phyloP scores from a whole-genome alignment of 768 basidiomycete genomes.

The Clathrus columnatus region DNA sequence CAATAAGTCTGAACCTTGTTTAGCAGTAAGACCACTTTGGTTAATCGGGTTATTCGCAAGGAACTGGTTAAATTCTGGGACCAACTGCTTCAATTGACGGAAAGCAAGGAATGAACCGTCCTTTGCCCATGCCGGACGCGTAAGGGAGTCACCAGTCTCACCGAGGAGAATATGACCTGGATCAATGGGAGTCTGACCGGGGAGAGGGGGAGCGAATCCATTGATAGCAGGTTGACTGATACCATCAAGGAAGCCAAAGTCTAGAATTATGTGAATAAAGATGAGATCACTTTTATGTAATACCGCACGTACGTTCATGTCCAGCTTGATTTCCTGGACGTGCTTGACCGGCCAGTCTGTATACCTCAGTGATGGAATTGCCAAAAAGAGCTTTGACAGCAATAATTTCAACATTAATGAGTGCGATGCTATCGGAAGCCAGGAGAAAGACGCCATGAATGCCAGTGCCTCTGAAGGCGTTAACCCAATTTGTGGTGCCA shows the following conservation, averaged over 20 bases:
- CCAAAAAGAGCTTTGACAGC: conserved; percentile 25
- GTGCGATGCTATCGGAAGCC: conserved; percentile 23
- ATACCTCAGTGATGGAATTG: conserved; percentile 31
- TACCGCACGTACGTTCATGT: conserved; percentile 20
- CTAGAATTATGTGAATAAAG: conserved; percentile 2
- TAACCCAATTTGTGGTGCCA: conserved; percentile 4
- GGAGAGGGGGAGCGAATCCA: conserved; percentile 22
- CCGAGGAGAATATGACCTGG: conserved; percentile 22
- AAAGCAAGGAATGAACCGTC: conserved; percentile 26
- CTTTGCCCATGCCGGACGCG: conserved; percentile 24
- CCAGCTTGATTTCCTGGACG: conserved; percentile 20
- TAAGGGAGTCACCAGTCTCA: conserved; percentile 12
- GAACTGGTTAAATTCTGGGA: conserved; percentile 28
- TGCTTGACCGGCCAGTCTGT: conserved; percentile 28
- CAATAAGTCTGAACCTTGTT: conserved; percentile 20
- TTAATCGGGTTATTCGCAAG: conserved; percentile 16
- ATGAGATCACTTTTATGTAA: conserved; percentile 3
- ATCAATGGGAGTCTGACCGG: conserved; percentile 19
- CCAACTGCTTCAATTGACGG: conserved; percentile 24
- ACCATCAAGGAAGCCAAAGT: conserved; percentile 25
- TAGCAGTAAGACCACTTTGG: conserved; percentile 13
- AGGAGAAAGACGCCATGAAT: conserved; percentile 19
- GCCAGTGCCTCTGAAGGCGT: background rate
- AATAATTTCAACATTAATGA: conserved; percentile 16
- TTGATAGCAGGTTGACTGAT: conserved; percentile 23